These are phyloP conservation scores for Boletus edulis DNA, from an alignment of 768 basidiomycete species.

Conservation along the genomic window DNA sequence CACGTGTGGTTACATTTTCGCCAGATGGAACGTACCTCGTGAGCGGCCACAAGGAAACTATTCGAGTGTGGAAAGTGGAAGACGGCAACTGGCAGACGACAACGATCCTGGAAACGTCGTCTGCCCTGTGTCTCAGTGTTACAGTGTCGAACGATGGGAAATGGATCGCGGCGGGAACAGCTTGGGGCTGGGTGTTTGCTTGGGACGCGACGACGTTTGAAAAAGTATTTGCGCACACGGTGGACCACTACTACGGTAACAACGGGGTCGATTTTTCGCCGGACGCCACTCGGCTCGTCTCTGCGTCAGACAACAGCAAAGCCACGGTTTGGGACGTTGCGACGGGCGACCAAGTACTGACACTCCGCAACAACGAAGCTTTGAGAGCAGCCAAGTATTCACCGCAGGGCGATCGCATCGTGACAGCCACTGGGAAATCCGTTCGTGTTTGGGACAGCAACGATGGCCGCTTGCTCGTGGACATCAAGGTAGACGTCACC, in stretches of 20 bases:
- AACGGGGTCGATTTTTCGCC: conserved; percentile 5
- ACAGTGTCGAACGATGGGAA: background rate
- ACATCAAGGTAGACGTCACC: background rate
- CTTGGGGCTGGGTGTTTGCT: background rate
- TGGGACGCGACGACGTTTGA: background rate
- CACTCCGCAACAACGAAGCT: background rate
- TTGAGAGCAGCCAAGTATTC: background rate
- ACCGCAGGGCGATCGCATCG: background rate
- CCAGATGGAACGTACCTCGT: background rate
- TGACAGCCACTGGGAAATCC: background rate
- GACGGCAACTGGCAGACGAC: background rate
- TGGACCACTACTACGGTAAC: too few species aligned
- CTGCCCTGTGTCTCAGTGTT: background rate
- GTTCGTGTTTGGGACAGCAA: background rate
- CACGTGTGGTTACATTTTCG: background rate
- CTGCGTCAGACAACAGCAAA: rapidly evolving
- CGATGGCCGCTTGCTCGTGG: background rate
- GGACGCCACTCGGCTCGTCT: background rate
- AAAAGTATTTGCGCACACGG: background rate
- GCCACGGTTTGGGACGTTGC: background rate
- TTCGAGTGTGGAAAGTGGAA: conserved; percentile 1
- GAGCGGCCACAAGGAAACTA: background rate
- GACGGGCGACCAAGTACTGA: background rate
- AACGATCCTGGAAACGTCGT: too few species aligned
- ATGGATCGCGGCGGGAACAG: conserved; percentile 1